phyloP scores from a whole-genome alignment of 2,329 filamentous ascomycete genomes.

The Rhinocladiella similis region DNA sequence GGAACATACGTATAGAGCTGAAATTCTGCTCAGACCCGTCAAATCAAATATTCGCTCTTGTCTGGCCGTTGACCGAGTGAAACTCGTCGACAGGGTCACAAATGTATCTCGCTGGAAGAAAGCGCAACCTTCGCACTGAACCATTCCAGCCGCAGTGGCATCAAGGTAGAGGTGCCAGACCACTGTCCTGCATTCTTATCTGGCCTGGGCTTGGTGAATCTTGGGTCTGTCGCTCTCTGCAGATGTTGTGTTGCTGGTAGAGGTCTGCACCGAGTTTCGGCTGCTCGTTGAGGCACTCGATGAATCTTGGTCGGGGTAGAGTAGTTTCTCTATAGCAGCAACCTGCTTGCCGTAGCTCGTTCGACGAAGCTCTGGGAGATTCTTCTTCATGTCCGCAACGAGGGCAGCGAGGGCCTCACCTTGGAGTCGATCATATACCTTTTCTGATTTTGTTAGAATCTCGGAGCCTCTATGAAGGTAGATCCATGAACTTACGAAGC shows the following conservation, averaged over 20 bases:
- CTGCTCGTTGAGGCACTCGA: constrained; percentile 56
- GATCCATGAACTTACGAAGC: constrained; percentile 68
- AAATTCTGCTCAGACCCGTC: no score
- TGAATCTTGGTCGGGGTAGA: constrained; percentile 61
- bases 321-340: constrained; percentile 58
- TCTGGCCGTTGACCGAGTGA: no score
- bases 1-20: no score
- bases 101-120: no score
- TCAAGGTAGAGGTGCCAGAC: no score
- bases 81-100: no score
- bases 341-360: constrained; percentile 67
- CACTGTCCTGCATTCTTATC: background rate
- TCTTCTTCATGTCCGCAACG: constrained; percentile 63
- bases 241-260: constrained; percentile 57
- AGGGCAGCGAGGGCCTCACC: constrained; percentile 61
- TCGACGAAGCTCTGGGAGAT: constrained; percentile 63
- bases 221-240: constrained; percentile 35
- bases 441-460: constrained; percentile 60
- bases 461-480: no score
- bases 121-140: no score
- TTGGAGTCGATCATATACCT: constrained; percentile 67
- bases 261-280: constrained; percentile 63
- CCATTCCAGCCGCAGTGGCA: no score
- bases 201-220: background rate
- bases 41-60: no score